Conservation (phyloP, 2,329 filamentous ascomycete genomes). For the Sphaerulina vaccinii region DNA sequence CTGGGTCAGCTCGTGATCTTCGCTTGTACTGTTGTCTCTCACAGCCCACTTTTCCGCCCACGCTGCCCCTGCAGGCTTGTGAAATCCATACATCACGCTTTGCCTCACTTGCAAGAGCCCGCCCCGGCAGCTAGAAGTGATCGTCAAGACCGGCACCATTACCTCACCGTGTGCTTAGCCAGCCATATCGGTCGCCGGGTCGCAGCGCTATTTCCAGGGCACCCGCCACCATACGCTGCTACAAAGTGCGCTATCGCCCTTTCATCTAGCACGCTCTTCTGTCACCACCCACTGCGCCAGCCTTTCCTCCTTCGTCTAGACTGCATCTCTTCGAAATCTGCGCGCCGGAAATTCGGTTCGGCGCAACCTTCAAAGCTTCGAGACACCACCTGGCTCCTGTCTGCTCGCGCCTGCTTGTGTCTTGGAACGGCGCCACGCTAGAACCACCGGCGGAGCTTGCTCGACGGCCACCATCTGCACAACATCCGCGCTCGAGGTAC, state of each 20-base stretch:
- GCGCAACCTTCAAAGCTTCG: slow-evolving; percentile 24
- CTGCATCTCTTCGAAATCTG: slow-evolving; percentile 26
- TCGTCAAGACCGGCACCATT: slow-evolving; percentile 33
- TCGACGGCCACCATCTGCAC: slow-evolving; percentile 41
- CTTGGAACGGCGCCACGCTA: slow-evolving; percentile 32
- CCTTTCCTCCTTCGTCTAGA: slow-evolving; percentile 31
- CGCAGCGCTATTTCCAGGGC: slow-evolving; percentile 39
- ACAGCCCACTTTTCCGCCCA: slow-evolving; percentile 27
- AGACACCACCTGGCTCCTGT: slow-evolving; percentile 22
- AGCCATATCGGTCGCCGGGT: slow-evolving; percentile 34
- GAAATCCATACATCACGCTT: slow-evolving; percentile 28
- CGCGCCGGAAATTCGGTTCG: slow-evolving; percentile 33
- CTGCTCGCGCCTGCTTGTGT: slow-evolving; percentile 21
- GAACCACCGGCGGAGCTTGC: slow-evolving; percentile 36
- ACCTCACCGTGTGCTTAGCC: slow-evolving; percentile 36
- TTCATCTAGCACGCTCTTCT: slow-evolving; percentile 28
- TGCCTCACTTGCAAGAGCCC: slow-evolving; percentile 24
- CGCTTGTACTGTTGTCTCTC: slow-evolving; percentile 18
- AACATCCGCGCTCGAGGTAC: slow-evolving; percentile 49
- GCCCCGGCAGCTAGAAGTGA: slow-evolving; percentile 31
- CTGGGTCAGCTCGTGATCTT: slow-evolving; percentile 10
- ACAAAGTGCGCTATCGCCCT: slow-evolving; percentile 32
- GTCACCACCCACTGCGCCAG: slow-evolving; percentile 25
- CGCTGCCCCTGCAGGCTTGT: slow-evolving; percentile 22
- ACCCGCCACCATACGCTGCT: slow-evolving; percentile 36